Evolutionary conservation across 495 filamentous ascomycete species (phyloP), one percentile per base, ranked within the genome.

Genomic region (Hyaloscypha finlandica): DNA sequence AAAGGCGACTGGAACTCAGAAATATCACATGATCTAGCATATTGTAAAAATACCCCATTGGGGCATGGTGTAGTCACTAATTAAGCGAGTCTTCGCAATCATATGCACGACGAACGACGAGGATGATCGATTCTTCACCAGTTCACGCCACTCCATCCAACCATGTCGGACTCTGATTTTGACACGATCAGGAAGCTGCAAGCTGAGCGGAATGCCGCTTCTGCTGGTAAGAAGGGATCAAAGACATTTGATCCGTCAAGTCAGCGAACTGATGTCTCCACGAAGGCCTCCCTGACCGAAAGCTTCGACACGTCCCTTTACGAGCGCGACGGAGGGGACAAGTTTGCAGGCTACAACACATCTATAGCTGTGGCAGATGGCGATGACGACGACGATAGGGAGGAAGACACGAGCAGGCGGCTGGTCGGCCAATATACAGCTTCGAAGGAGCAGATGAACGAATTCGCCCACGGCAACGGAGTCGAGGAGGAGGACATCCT

Each of bases 401-500:
- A 82, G 68, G 89, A 92, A 74, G 88, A 91, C 74, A 88, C 83
- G 62, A 86, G 87, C 70, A 86, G 91, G 74, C 86, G 90, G 71
- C 81, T 99, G 66, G 93, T 98, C 33, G 96, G 94, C 65, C 96
- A 99, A 78, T 99, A 98, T 78, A 99, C 96, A 14, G 96, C 96
- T 22, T 92, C 93, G 19, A 88, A 85, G 71, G 86, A 88, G 61
- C 92, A 97, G 81, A 91, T 98, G 76, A 92, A 97, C 76, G 96
- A 99, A 82, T 94, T 97, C 79, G 92, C 94, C 9, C 87, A 82
- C 54, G 92, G 93, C 58, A 86, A 85, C 66, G 91, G 91, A 52
- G 92, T 92, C 29, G 92, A 94, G 75, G 94, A 97, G 77, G 94
- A 95, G 69, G 96, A 99, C 74, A 90, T 93, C 14, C 81, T 99